Evolutionary conservation across 805 yeast species (phyloP).

Genomic region (Ogataea parapolymorpha): DNA sequence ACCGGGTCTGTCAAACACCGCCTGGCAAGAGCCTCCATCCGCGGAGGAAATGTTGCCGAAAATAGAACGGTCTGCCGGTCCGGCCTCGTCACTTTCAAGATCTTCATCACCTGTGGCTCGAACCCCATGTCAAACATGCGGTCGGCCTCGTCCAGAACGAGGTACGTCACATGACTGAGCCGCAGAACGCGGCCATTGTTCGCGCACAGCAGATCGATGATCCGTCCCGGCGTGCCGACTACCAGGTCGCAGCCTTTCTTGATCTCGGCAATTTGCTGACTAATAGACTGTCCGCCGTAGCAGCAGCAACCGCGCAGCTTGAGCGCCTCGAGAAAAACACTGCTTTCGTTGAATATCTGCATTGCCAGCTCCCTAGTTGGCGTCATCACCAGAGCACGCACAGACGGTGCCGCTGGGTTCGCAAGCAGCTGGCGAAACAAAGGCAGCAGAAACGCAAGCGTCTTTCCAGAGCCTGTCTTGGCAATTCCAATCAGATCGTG

Average conservation of each 20-base stretch:
- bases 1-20: conserved; percentile 62
- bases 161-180: conserved; percentile 65
- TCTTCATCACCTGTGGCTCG: conserved; percentile 89
- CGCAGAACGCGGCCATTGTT: conserved; percentile 75
- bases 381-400: conserved; percentile 70
- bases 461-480: conserved; percentile 95
- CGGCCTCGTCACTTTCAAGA: conserved; percentile 71
- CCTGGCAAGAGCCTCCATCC: conserved; percentile 72
- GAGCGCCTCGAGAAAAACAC: conserved; percentile 50
- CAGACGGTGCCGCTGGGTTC: conserved; percentile 47
- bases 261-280: conserved; percentile 74
- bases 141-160: conserved; percentile 96
- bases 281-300: conserved; percentile 86
- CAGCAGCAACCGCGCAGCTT: conserved; percentile 66
- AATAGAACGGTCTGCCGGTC: conserved; percentile 87
- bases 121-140: conserved; percentile 96
- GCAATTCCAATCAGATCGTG: conserved; percentile 91
- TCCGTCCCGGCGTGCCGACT: conserved; percentile 93
- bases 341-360: conserved; percentile 72
- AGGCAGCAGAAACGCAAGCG: conserved; percentile 83
- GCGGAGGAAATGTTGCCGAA: conserved; percentile 89
- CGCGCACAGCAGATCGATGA: conserved; percentile 83
- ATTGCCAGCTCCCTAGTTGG: conserved; percentile 92
- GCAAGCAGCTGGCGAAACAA: conserved; percentile 79
- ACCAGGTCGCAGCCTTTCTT: conserved; percentile 76